These are phyloP conservation scores for Ustilago loliicola DNA, from an alignment of 1,284 basidiomycete genomes.

Conservation along the genomic window DNA sequence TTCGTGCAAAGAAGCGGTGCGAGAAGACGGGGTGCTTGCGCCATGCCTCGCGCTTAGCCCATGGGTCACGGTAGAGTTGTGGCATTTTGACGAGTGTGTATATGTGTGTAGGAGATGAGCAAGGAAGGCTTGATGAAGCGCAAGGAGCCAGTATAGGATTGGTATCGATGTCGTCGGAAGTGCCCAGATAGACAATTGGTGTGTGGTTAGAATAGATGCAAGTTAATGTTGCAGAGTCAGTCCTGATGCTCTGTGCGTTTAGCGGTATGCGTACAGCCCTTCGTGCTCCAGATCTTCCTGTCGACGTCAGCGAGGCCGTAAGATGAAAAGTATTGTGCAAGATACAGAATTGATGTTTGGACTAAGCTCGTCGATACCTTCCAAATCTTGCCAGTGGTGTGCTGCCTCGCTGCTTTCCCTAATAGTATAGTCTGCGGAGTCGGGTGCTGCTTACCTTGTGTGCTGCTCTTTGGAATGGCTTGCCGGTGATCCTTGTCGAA, in stretches of 20 bases:
- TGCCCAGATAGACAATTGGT: too few relatives aligned
- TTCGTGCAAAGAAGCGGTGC: conserved; percentile 61
- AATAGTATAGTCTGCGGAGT: background rate
- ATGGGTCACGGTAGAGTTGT: conserved; percentile 66
- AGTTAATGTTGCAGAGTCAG: background rate
- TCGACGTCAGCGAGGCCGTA: too few relatives aligned
- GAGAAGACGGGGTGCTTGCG: conserved; percentile 70
- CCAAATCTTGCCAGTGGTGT: background rate
- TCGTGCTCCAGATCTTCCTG: too few relatives aligned
- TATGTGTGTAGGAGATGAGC: background rate
- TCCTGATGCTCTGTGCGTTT: background rate
- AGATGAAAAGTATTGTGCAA: too few relatives aligned
- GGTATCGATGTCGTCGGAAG: too few relatives aligned
- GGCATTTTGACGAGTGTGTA: conserved; percentile 43
- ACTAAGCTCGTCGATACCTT: background rate
- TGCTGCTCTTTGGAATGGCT: background rate
- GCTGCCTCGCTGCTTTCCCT: background rate
- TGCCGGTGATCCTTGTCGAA: background rate
- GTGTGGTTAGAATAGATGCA: background rate
- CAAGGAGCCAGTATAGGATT: background rate
- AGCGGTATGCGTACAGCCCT: background rate
- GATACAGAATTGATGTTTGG: too few relatives aligned
- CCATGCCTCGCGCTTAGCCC: conserved; percentile 70
- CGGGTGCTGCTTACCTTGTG: background rate
- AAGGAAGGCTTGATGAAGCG: background rate